phyloP scores from a whole-genome alignment of 306 rosid species.

The Prosopis cineraria region DNA sequence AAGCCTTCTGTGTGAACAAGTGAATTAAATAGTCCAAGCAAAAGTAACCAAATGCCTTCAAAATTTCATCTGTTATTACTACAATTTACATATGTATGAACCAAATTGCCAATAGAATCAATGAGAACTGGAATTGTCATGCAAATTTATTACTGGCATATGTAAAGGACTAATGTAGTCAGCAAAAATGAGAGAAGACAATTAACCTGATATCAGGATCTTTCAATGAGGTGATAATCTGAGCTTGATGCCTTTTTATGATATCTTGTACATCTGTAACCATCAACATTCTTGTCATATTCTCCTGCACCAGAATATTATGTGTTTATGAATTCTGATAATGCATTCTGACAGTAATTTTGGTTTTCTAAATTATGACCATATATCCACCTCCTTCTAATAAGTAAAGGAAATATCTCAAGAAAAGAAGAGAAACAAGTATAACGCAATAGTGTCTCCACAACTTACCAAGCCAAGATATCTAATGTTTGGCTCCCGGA shows the following conservation, averaged over 20 bases:
- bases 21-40: not conserved
- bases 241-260: conserved; percentile 98
- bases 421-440: not conserved
- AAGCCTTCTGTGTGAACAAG: not conserved
- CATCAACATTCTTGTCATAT: conserved; percentile 98
- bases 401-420: not conserved
- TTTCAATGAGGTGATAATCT: conserved; percentile 95
- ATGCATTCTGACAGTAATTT: conserved; percentile 25
- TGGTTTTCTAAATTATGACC: conserved; percentile 30
- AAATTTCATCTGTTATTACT: conserved; percentile 13
- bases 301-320: conserved; percentile 72
- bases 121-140: not conserved
- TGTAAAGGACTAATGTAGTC: conserved; percentile 24
- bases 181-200: conserved; percentile 34
- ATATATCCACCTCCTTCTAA: not conserved
- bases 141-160: conserved; percentile 21
- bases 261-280: conserved; percentile 99
- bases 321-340: conserved; percentile 34
- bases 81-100: conserved; percentile 7
- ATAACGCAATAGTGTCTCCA: conserved; percentile 15
- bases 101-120: conserved; percentile 5
- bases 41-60: not conserved
- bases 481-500: conserved; percentile 98
- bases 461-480: conserved; percentile 94
- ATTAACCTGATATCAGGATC: conserved; percentile 98